phyloP scores from a whole-genome alignment of 768 basidiomycete species.

The Floccularia luteovirens region DNA sequence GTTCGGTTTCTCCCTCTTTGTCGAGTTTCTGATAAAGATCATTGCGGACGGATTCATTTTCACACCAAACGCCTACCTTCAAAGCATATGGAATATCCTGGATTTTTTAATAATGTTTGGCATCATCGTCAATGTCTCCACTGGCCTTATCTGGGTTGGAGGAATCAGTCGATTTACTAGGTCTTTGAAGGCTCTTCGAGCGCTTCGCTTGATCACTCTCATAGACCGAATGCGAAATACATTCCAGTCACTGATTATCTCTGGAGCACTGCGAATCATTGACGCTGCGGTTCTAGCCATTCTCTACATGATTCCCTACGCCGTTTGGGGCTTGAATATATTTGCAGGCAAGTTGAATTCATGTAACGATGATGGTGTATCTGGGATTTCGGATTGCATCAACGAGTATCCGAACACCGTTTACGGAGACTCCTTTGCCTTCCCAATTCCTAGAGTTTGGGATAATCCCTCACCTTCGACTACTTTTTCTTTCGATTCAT shows the following conservation, averaged over 20 bases:
- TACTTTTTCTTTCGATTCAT: slow-evolving; percentile 85
- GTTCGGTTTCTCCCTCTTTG: slow-evolving; percentile 62
- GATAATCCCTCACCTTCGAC: slow-evolving; percentile 77
- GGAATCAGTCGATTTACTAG: slow-evolving; percentile 79
- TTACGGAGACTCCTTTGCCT: slow-evolving; percentile 55
- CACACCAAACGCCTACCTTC: slow-evolving; percentile 86
- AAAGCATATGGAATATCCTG: slow-evolving; percentile 87
- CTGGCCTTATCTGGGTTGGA: slow-evolving; percentile 66
- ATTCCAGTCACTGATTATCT: slow-evolving; percentile 81
- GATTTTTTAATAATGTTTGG: slow-evolving; percentile 83
- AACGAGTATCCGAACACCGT: slow-evolving; percentile 68
- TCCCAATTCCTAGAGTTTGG: slow-evolving; percentile 83
- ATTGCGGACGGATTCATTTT: slow-evolving; percentile 90
- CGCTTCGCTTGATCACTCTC: slow-evolving; percentile 84
- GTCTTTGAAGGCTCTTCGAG: slow-evolving; percentile 81
- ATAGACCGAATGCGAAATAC: slow-evolving; percentile 82
- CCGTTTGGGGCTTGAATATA: slow-evolving; percentile 91
- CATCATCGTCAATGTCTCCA: slow-evolving; percentile 66
- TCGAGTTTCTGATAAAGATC: slow-evolving; percentile 87
- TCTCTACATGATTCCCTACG: slow-evolving; percentile 88
- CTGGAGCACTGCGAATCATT: slow-evolving; percentile 76
- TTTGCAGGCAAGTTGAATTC: slow-evolving; percentile 78
- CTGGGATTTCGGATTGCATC: slow-evolving; percentile 58
- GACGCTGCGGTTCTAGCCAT: slow-evolving; percentile 88
- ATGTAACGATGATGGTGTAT: slow-evolving; percentile 66